Conservation (phyloP, 257 asterid genomes). For the Jacaranda copaia region DNA sequence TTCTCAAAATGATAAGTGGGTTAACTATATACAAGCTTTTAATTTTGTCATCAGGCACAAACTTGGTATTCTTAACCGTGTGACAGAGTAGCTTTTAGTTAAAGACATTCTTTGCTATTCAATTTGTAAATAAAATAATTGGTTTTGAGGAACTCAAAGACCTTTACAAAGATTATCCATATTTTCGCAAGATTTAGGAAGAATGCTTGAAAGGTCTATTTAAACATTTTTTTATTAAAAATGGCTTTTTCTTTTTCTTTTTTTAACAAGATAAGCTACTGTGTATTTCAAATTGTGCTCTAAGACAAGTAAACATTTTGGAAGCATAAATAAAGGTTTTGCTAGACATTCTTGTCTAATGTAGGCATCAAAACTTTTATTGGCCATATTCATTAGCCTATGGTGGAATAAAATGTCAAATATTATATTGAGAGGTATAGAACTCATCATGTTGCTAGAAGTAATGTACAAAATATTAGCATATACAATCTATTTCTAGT, state of each 20-base stretch:
- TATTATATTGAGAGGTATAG: too few relatives aligned
- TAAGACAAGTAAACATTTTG: background rate
- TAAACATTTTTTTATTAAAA: background rate
- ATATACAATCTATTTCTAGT: too few relatives aligned
- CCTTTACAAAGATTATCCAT: background rate
- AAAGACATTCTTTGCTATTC: too few relatives aligned
- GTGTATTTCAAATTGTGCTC: background rate
- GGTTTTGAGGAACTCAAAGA: background rate
- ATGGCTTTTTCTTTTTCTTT: background rate
- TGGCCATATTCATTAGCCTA: too few relatives aligned
- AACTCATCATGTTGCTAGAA: too few relatives aligned
- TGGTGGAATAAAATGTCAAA: too few relatives aligned
- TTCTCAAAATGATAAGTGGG: constrained; percentile 16
- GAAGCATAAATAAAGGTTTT: background rate
- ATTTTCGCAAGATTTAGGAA: background rate
- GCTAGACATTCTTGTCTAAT: background rate
- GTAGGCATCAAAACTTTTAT: too few relatives aligned
- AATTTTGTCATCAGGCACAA: background rate
- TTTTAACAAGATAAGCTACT: background rate
- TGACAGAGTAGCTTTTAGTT: too few relatives aligned
- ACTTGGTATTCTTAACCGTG: too few relatives aligned
- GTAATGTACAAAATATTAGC: too few relatives aligned
- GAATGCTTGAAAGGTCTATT: background rate
- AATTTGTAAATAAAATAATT: too few relatives aligned
- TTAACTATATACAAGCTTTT: background rate